Conservation (phyloP, 2,329 filamentous ascomycete genomes). For the Pseudopyrenochaeta lycopersici region DNA sequence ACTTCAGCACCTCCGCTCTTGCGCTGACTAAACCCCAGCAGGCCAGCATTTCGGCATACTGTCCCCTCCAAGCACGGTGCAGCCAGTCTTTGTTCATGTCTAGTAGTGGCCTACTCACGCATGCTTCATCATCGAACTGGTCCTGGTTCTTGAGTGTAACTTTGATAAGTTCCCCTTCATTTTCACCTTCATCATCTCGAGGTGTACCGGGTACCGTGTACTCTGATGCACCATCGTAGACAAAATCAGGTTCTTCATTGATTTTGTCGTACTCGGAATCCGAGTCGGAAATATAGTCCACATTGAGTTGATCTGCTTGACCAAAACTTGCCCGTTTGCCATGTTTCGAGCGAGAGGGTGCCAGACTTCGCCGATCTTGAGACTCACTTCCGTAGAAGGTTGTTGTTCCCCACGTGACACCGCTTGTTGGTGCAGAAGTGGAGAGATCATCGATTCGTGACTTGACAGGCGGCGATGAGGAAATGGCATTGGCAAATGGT, state of each 20-base stretch:
- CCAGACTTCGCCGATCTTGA: slow-evolving; percentile 35
- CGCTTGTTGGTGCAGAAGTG: slow-evolving; percentile 52
- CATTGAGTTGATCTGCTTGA: slow-evolving; percentile 39
- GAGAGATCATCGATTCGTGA: slow-evolving; percentile 50
- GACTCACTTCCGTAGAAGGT: slow-evolving; percentile 50
- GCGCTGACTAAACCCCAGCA: slow-evolving; percentile 65
- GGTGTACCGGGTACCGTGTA: slow-evolving; percentile 27
- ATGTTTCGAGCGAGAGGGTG: slow-evolving; percentile 44
- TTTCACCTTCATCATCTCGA: slow-evolving; percentile 15
- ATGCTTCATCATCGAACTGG: slow-evolving; percentile 63
- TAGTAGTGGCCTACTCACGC: slow-evolving; percentile 58
- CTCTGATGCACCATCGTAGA: slow-evolving; percentile 32
- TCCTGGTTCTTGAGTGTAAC: slow-evolving; percentile 65
- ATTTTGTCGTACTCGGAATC: slow-evolving; percentile 43
- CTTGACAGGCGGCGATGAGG: slow-evolving; percentile 50
- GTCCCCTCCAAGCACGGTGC: slow-evolving; percentile 62
- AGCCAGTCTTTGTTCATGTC: slow-evolving; percentile 58
- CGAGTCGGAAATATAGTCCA: slow-evolving; percentile 43
- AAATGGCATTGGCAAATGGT: slow-evolving; percentile 50
- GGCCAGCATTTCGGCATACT: slow-evolving; percentile 67
- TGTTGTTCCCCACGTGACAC: slow-evolving; percentile 58
- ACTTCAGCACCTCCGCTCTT: slow-evolving; percentile 67
- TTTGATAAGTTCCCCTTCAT: slow-evolving; percentile 48
- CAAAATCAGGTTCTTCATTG: slow-evolving; percentile 17
- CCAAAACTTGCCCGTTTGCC: slow-evolving; percentile 50